Evolutionary conservation across 2,329 filamentous ascomycete species (phyloP), one percentile per base, ranked within the genome.

Genomic region (Juglanconis juglandina): DNA sequence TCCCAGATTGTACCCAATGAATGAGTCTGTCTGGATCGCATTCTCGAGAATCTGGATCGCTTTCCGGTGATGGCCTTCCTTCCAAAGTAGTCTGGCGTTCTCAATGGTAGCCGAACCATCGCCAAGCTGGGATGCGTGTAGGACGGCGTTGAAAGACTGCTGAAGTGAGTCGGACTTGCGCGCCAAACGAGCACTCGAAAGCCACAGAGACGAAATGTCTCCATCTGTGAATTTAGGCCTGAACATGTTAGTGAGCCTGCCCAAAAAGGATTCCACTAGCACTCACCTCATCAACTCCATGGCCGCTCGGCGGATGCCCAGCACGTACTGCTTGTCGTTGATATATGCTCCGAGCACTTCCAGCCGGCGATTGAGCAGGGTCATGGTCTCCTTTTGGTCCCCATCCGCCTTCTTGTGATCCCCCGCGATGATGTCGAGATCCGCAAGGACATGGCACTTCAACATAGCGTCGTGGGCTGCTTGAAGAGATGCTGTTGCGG

Each of bases 91-190:
- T 62, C 93, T 88, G 2, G 95, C 92, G 72, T 99, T 94, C 72
- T 99, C 96, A 63, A 99, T 95, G 9, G 91, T 94, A 10, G 94
- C 92, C 2, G 91, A 91, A 61, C 90, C 87, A 66, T 96, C 92
- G 24, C 91, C 91, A 10, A 96, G 83, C 63, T 89, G 85, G 30
- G 90, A 89, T 10, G 96, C 95, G 74, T 95, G 92, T 2, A 98
- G 81, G 32, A 98, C 92, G 13, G 94, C 92, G 71, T 96, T 95
- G 77, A 97, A 96, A 1, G 95, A 96, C 67, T 94, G 92, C 58
- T 92, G 88, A 57, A 88, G 88, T 14, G 90, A 89, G 63, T 90
- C 90, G 7, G 89, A 85, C 75, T 98, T 97, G 60, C 95, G 85
- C 17, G 94, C 92, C 35, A 99, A 81, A 64, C 89, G 86, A 47